Percentiles rank a stretch among this genome's conserved stretches.
These are phyloP conservation scores for Yamadazyma triangularis DNA, from an alignment of 1,139 yeast species.

Conservation along the genomic window DNA sequence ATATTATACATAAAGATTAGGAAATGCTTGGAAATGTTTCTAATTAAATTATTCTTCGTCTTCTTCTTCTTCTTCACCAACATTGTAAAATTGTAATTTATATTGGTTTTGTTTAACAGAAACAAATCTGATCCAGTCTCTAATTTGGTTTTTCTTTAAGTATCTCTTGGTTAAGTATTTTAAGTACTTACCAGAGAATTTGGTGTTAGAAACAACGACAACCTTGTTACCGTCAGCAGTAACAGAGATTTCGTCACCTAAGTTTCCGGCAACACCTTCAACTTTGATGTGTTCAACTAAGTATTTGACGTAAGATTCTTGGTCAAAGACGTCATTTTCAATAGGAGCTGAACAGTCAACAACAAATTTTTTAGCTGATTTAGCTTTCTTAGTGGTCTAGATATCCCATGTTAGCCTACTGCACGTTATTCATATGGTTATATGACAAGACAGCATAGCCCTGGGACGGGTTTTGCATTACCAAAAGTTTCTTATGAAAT, in stretches of 20 bases:
- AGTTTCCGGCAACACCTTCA: slow-evolving; percentile 94
- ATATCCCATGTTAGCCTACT: slow-evolving; percentile 52
- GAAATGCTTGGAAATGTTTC: background rate
- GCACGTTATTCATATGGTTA: slow-evolving; percentile 23
- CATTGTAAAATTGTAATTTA: slow-evolving; percentile 99
- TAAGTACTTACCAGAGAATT: slow-evolving; percentile 99
- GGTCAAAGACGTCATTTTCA: slow-evolving; percentile 96
- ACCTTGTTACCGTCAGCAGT: slow-evolving; percentile 81
- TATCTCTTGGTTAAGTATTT: slow-evolving; percentile 99
- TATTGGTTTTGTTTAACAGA: slow-evolving; percentile 94
- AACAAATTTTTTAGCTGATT: slow-evolving; percentile 82
- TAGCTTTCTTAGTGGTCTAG: slow-evolving; percentile 77
- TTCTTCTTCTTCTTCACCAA: slow-evolving; percentile 92
- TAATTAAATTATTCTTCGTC: slow-evolving; percentile 41
- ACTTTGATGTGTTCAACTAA: slow-evolving; percentile 99
- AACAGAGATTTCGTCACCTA: slow-evolving; percentile 91
- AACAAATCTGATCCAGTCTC: slow-evolving; percentile 99
- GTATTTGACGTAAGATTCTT: slow-evolving; percentile 96
- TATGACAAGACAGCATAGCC: slow-evolving; percentile 54
- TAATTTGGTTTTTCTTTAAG: slow-evolving; percentile 99
- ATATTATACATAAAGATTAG: slow-evolving; percentile 2
- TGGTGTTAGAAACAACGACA: slow-evolving; percentile 84
- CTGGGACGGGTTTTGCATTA: slow-evolving; percentile 30
- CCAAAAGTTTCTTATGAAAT: slow-evolving; percentile 5
- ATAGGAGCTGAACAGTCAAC: slow-evolving; percentile 98